Conservation (phyloP, 2,329 filamentous ascomycete genomes). For the Colletotrichum siamense region DNA sequence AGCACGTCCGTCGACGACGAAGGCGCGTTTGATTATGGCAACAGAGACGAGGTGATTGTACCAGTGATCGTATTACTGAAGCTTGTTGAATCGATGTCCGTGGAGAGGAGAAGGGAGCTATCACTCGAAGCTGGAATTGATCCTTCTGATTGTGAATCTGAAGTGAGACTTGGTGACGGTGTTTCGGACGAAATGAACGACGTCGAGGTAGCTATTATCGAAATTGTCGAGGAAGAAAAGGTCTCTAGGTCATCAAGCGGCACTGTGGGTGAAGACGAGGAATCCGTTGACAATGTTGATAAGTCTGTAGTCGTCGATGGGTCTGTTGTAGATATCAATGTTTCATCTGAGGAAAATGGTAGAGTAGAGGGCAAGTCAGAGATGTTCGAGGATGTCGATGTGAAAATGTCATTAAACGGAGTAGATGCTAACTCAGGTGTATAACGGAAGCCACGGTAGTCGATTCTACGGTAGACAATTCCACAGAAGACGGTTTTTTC, state of each 20-base stretch:
- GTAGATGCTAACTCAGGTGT: neutral
- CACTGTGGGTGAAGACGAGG: neutral
- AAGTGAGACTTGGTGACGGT: neutral
- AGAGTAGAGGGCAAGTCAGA: neutral
- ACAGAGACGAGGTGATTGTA: neutral
- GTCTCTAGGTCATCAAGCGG: neutral
- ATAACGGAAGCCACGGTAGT: no score
- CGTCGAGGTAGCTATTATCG: neutral
- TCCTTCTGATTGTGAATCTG: neutral
- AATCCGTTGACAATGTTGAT: neutral
- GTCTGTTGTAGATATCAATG: neutral
- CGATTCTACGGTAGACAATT: no score
- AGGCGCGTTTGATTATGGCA: neutral
- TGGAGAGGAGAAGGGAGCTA: neutral
- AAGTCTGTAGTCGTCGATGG: neutral
- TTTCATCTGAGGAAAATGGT: rapidly evolving
- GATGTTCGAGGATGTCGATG: rapidly evolving
- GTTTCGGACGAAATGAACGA: neutral
- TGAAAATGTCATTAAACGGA: neutral
- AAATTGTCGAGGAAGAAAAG: neutral
- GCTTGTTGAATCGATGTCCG: neutral
- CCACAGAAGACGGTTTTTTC: no score
- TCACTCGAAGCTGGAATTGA: neutral
- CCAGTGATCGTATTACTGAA: neutral
- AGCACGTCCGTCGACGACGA: neutral